phyloP scores from a whole-genome alignment of 2,329 filamentous ascomycete species.

The Aspergillus aculeatus region DNA sequence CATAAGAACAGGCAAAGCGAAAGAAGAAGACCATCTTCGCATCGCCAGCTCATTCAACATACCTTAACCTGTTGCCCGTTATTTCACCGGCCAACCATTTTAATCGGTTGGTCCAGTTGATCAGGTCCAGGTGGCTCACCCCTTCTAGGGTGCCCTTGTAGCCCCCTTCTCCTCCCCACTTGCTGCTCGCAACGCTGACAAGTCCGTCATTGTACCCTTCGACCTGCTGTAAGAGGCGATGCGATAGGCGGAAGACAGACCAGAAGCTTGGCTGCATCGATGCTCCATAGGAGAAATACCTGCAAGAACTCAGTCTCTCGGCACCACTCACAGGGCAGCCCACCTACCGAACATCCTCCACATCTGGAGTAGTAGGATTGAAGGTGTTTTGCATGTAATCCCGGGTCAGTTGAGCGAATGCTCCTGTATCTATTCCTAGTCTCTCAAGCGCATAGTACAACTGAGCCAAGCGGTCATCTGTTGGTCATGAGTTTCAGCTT shows the following conservation, averaged over 20 bases:
- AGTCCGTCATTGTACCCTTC: constrained; percentile 64
- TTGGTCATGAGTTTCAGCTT: constrained; percentile 40
- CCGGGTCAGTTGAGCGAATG: constrained; percentile 61
- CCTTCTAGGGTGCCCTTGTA: constrained; percentile 65
- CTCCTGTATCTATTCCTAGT: constrained; percentile 58
- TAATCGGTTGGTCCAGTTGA: constrained; percentile 65
- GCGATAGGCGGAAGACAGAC: constrained; percentile 58
- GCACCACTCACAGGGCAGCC: not conserved
- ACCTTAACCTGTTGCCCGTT: constrained; percentile 57
- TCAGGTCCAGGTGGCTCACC: constrained; percentile 63
- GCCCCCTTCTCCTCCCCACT: constrained; percentile 54
- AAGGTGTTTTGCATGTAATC: constrained; percentile 59
- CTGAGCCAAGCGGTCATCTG: constrained; percentile 51
- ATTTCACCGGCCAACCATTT: constrained; percentile 59
- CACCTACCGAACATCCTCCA: constrained; percentile 50
- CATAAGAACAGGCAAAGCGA: not conserved
- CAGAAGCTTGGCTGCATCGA: constrained; percentile 55
- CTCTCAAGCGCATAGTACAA: constrained; percentile 57
- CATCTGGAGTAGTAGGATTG: constrained; percentile 59
- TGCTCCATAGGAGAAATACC: constrained; percentile 65
- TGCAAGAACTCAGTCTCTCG: constrained; percentile 21
- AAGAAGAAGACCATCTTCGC: not conserved
- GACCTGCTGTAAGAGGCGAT: constrained; percentile 52
- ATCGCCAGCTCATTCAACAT: not conserved
- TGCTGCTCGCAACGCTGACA: constrained; percentile 59